Conservation (phyloP, 352 stramenopile genomes). For the Globisporangium solare region DNA sequence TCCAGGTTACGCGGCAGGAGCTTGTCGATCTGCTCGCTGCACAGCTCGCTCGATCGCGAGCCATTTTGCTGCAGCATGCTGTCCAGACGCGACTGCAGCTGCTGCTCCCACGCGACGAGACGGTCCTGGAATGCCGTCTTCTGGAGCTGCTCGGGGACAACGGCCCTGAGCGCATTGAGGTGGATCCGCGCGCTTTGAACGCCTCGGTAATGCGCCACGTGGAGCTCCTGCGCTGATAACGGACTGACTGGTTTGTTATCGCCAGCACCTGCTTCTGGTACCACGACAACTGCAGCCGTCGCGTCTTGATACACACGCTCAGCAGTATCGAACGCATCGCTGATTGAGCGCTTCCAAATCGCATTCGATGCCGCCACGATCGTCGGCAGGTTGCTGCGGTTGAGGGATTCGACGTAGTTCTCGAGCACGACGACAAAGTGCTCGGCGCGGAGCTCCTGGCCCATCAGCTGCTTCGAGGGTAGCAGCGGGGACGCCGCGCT, state of each 20-base stretch:
- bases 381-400: slow-evolving; percentile 30
- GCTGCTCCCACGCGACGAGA: slow-evolving; percentile 17
- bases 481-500: slow-evolving; percentile 14
- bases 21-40: slow-evolving; percentile 14
- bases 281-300: background rate
- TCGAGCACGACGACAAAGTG: slow-evolving; percentile 40
- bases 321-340: slow-evolving; percentile 25
- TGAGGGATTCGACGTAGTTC: slow-evolving; percentile 41
- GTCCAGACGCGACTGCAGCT: slow-evolving; percentile 13
- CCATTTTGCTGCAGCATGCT: slow-evolving; percentile 15
- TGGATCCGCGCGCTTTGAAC: slow-evolving; percentile 20
- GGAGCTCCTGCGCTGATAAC: slow-evolving; percentile 15
- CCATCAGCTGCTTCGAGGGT: slow-evolving; percentile 42
- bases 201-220: slow-evolving; percentile 26
- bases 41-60: slow-evolving; percentile 9
- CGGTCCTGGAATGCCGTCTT: slow-evolving; percentile 26
- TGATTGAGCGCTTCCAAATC: slow-evolving; percentile 35
- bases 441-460: slow-evolving; percentile 24
- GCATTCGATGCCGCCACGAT: slow-evolving; percentile 39
- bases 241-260: background rate
- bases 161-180: slow-evolving; percentile 19
- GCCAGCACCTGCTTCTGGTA: background rate
- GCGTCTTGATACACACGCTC: slow-evolving; percentile 20
- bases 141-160: slow-evolving; percentile 25
- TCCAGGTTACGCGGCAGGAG: slow-evolving; percentile 39